Percentiles rank a stretch among this genome's conserved stretches.
These are phyloP conservation scores for Mangifera indica DNA, from an alignment of 345 rosid genomes.

Conservation along the genomic window DNA sequence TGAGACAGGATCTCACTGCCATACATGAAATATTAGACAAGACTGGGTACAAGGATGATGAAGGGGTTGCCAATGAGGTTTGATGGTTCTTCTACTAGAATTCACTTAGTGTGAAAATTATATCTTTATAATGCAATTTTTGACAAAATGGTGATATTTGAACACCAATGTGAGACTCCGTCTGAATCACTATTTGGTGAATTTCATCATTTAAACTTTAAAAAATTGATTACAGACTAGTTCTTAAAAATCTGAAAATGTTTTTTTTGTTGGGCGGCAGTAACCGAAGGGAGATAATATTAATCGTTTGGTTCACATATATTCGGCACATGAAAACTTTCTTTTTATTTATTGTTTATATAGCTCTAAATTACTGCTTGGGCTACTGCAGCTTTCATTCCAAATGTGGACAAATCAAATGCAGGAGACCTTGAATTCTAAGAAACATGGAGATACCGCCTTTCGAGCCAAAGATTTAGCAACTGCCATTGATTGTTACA, in stretches of 20 bases:
- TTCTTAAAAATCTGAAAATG: neutral
- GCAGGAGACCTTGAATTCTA: slow-evolving; percentile 88
- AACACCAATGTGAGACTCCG: neutral
- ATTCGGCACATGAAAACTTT: no score
- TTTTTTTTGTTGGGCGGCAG: neutral
- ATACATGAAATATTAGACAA: slow-evolving; percentile 83
- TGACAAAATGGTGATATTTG: neutral
- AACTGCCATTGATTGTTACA: slow-evolving; percentile 71
- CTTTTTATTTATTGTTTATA: neutral
- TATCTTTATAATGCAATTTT: neutral
- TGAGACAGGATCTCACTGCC: slow-evolving; percentile 80
- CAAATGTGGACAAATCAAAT: slow-evolving; percentile 97
- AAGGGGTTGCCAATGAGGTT: slow-evolving; percentile 90
- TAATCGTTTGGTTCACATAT: no score
- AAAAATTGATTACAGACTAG: neutral
- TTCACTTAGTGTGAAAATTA: neutral
- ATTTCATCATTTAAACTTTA: no score
- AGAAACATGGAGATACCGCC: slow-evolving; percentile 89
- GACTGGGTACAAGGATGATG: slow-evolving; percentile 92
- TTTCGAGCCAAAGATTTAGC: slow-evolving; percentile 84
- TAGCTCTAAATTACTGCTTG: neutral
- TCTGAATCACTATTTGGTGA: neutral
- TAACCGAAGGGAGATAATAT: no score
- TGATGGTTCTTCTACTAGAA: slow-evolving; percentile 4
- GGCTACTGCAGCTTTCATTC: slow-evolving; percentile 70